phyloP scores from a whole-genome alignment of 345 rosid species.

The Eucalyptus guilfoylei region DNA sequence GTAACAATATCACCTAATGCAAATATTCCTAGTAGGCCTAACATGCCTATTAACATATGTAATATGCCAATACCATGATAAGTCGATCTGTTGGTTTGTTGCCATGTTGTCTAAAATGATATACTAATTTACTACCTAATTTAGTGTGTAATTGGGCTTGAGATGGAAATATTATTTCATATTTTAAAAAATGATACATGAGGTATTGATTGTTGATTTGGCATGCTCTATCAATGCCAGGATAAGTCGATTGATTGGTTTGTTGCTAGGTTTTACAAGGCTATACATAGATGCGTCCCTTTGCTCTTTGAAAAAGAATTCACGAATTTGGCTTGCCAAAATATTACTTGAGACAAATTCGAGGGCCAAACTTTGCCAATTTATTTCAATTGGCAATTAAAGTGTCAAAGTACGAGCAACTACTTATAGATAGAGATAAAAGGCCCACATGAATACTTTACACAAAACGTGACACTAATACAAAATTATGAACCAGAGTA shows the following conservation, averaged over 20 bases:
- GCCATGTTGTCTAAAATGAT: background rate
- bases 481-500: background rate
- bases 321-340: background rate
- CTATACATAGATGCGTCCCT: background rate
- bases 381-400: background rate
- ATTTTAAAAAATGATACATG: background rate
- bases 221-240: background rate
- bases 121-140: background rate
- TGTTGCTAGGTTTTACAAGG: background rate
- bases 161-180: background rate
- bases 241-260: background rate
- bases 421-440: background rate
- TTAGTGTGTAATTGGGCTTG: background rate
- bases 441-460: background rate
- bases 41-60: background rate
- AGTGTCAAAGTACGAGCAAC: background rate
- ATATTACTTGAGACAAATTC: background rate
- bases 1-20: background rate
- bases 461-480: background rate
- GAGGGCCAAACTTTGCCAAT: background rate
- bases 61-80: background rate
- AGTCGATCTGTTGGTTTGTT: background rate
- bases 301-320: background rate
- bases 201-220: background rate
- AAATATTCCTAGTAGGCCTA: background rate